A percentile compares a stretch with the other conserved stretches of the same genome.
Conservation (phyloP, 805 yeast genomes). For the Maudiozyma pseudohumilis region DNA sequence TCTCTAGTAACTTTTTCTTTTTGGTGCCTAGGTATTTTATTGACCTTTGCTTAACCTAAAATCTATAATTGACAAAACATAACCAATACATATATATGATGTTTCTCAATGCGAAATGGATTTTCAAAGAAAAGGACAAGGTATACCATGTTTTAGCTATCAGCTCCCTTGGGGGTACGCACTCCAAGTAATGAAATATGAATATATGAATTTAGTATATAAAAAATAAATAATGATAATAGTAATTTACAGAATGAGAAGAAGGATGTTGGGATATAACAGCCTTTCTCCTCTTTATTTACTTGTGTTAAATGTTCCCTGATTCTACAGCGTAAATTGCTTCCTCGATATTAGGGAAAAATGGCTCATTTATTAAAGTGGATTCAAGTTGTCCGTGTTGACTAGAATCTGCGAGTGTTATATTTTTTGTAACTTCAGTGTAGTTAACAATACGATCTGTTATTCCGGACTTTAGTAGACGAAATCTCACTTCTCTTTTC, state of each 20-base stretch:
- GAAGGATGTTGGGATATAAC: background rate
- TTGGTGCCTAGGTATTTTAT: no score
- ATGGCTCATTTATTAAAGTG: constrained; percentile 2
- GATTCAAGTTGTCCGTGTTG: background rate
- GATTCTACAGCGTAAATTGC: constrained; percentile 8
- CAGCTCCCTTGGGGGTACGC: no score
- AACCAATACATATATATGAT: no score
- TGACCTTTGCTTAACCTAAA: no score
- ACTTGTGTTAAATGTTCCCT: background rate
- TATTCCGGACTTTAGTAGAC: constrained; percentile 50
- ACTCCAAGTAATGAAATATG: background rate
- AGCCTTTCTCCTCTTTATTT: background rate
- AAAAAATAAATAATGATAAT: background rate
- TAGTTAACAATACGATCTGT: constrained; percentile 4
- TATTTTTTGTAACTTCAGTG: background rate
- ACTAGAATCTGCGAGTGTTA: background rate
- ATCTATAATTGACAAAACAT: no score
- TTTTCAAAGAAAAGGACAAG: no score
- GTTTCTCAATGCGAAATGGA: no score
- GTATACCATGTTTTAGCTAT: no score
- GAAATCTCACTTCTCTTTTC: constrained; percentile 35
- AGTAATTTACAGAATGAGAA: background rate
- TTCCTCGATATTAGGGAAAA: constrained; percentile 12
- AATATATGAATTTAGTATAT: no score
- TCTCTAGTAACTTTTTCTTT: no score